A percentile compares a stretch with the other conserved stretches of the same genome.
Evolutionary conservation across 73 alveolate species (phyloP).

Genomic region (Stentor roeselii): DNA sequence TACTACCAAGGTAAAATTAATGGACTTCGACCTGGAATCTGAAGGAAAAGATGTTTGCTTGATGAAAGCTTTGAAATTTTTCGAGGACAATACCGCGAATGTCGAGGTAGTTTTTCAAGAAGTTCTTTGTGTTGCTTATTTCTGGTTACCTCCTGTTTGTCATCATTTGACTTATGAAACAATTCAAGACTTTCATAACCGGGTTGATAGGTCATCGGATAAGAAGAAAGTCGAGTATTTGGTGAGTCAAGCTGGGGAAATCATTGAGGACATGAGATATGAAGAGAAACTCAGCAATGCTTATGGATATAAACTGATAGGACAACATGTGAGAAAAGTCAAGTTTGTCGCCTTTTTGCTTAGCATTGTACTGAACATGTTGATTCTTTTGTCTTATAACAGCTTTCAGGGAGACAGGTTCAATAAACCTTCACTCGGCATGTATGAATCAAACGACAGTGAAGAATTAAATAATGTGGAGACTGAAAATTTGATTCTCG

Average conservation of each 20-base stretch:
- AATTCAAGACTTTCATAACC: not conserved
- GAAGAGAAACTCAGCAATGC: slow-evolving; percentile 69
- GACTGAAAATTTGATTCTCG: not conserved
- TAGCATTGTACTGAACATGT: slow-evolving; percentile 58
- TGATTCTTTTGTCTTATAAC: slow-evolving; percentile 64
- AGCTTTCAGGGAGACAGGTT: slow-evolving; percentile 29
- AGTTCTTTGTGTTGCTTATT: not conserved
- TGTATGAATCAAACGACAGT: slow-evolving; percentile 25
- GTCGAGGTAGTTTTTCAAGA: slow-evolving; percentile 15
- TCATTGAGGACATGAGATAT: slow-evolving; percentile 90
- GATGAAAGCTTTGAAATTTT: not conserved
- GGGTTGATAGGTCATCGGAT: not conserved
- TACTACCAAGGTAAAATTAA: slow-evolving; percentile 11
- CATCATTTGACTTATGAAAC: not conserved
- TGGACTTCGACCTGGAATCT: slow-evolving; percentile 30
- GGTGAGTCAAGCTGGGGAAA: slow-evolving; percentile 70
- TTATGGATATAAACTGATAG: slow-evolving; percentile 33
- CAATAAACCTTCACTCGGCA: slow-evolving; percentile 29
- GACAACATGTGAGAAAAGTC: slow-evolving; percentile 71
- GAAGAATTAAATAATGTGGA: not conserved
- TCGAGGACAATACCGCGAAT: slow-evolving; percentile 4
- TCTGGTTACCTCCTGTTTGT: slow-evolving; percentile 3
- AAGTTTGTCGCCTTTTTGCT: slow-evolving; percentile 70
- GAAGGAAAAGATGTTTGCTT: slow-evolving; percentile 7
- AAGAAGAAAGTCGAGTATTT: not conserved